Evolutionary conservation across 2,329 filamentous ascomycete genomes (phyloP).

Genomic region (Lecanicillium sp.): DNA sequence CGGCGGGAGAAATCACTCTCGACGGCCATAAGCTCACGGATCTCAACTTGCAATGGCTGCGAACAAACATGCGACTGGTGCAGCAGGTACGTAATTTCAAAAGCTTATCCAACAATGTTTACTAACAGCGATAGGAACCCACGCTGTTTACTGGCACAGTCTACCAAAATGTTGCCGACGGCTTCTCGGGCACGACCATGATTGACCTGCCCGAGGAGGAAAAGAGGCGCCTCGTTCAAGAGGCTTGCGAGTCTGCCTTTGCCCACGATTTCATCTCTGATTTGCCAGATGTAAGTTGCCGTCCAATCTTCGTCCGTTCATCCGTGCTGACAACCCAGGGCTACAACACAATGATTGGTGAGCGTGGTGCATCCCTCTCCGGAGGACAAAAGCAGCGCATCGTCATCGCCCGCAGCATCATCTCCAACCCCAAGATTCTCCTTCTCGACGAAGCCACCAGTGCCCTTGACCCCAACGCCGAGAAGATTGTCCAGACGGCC

Average conservation of each 20-base stretch:
- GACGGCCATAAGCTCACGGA: slow-evolving; percentile 37
- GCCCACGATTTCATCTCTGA: slow-evolving; percentile 48
- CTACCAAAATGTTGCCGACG: slow-evolving; percentile 46
- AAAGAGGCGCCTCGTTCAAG: slow-evolving; percentile 37
- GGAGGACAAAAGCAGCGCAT: slow-evolving; percentile 63
- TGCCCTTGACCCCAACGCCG: slow-evolving; percentile 42
- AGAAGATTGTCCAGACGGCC: slow-evolving; percentile 49
- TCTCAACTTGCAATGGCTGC: slow-evolving; percentile 46
- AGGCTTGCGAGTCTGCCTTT: slow-evolving; percentile 45
- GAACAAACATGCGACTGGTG: slow-evolving; percentile 47
- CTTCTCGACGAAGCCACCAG: slow-evolving; percentile 66
- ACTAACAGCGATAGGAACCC: slow-evolving; percentile 37
- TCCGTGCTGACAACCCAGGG: slow-evolving; percentile 26
- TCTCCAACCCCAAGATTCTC: slow-evolving; percentile 57
- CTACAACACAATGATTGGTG: slow-evolving; percentile 58
- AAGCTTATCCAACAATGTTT: background rate
- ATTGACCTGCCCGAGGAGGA: slow-evolving; percentile 34
- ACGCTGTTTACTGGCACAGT: slow-evolving; percentile 48
- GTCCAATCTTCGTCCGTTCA: background rate
- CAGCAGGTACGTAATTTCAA: slow-evolving; percentile 27
- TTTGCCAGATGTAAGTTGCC: slow-evolving; percentile 32
- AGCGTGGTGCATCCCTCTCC: slow-evolving; percentile 58
- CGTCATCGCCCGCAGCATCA: slow-evolving; percentile 60
- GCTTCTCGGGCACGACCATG: slow-evolving; percentile 34
- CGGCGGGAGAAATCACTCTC: slow-evolving; percentile 37